Percentiles rank a stretch among this genome's conserved stretches.
Evolutionary conservation across 73 alveolate genomes (phyloP).

Genomic region (Paramecium sexaurelia): DNA sequence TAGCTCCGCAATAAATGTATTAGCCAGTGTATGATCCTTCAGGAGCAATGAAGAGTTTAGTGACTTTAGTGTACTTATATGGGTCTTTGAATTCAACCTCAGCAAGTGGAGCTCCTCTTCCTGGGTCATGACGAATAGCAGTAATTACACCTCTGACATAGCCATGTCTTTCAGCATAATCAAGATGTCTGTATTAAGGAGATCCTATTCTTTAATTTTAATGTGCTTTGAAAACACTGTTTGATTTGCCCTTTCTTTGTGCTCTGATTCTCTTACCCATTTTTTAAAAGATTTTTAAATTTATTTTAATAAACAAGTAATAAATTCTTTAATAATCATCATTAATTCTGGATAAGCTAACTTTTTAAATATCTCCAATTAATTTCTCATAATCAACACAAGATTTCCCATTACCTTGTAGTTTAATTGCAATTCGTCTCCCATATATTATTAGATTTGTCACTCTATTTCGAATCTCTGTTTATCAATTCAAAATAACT

Average conservation of each 20-base stretch:
- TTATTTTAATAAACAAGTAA: background rate
- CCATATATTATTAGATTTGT: too few species aligned
- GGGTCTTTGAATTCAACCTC: slow-evolving; percentile 98
- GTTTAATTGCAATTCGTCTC: too few species aligned
- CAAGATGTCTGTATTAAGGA: slow-evolving; percentile 70
- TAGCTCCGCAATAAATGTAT: slow-evolving; percentile 93
- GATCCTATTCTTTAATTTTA: slow-evolving; percentile 65
- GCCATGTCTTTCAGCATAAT: slow-evolving; percentile 73
- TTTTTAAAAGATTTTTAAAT: background rate
- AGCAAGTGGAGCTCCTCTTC: slow-evolving; percentile 97
- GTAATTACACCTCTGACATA: slow-evolving; percentile 74
- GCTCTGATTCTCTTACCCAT: slow-evolving; percentile 63
- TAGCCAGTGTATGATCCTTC: slow-evolving; percentile 97
- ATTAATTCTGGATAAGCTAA: background rate
- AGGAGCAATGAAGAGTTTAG: slow-evolving; percentile 92
- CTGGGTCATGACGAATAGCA: slow-evolving; percentile 95
- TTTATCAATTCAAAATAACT: too few species aligned
- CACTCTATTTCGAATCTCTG: background rate
- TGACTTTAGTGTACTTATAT: slow-evolving; percentile 85
- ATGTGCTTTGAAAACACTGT: slow-evolving; percentile 68
- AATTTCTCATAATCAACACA: background rate
- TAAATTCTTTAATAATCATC: background rate
- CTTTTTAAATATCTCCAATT: background rate
- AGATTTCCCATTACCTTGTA: background rate
- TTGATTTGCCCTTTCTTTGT: slow-evolving; percentile 71